phyloP scores from a whole-genome alignment of 139 green algal genomes.

The Yamagishiella unicocca region DNA sequence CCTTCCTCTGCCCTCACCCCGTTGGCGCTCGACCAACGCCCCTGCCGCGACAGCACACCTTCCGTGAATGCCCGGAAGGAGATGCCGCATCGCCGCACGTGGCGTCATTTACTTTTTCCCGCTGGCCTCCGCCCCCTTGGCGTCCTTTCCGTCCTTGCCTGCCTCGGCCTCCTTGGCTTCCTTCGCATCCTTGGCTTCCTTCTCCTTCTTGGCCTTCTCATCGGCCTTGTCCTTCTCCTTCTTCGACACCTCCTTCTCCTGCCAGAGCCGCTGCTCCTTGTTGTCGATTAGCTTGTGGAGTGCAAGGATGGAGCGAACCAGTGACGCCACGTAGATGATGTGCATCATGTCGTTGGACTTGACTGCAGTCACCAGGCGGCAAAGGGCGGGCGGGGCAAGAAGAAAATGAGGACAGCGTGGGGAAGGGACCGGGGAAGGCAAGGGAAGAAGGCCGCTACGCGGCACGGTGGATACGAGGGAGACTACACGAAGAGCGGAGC shows the following conservation, averaged over 20 bases:
- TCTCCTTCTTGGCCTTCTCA: slow-evolving; percentile 29
- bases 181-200: not conserved
- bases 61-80: too few relatives aligned
- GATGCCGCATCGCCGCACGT: too few relatives aligned
- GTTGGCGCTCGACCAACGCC: too few relatives aligned
- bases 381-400: not conserved
- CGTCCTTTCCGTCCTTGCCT: slow-evolving; percentile 43
- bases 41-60: too few relatives aligned
- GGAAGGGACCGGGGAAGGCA: too few relatives aligned
- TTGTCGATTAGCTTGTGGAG: slow-evolving; percentile 99
- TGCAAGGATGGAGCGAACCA: slow-evolving; percentile 93
- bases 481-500: too few relatives aligned
- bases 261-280: slow-evolving; percentile 81
- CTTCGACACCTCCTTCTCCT: slow-evolving; percentile 50
- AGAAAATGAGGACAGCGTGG: not conserved
- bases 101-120: slow-evolving; percentile 6
- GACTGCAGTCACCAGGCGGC: slow-evolving; percentile 64
- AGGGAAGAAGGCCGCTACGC: too few relatives aligned
- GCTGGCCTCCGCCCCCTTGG: slow-evolving; percentile 33
- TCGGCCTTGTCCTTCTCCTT: slow-evolving; percentile 31
- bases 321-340: slow-evolving; percentile 93
- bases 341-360: slow-evolving; percentile 99
- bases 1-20: too few relatives aligned
- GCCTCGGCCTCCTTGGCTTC: not conserved
- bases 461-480: too few relatives aligned